Percentiles rank a stretch among this genome's conserved stretches.
phyloP scores from a whole-genome alignment of 306 rosid genomes.

The Clitoria ternatea region DNA sequence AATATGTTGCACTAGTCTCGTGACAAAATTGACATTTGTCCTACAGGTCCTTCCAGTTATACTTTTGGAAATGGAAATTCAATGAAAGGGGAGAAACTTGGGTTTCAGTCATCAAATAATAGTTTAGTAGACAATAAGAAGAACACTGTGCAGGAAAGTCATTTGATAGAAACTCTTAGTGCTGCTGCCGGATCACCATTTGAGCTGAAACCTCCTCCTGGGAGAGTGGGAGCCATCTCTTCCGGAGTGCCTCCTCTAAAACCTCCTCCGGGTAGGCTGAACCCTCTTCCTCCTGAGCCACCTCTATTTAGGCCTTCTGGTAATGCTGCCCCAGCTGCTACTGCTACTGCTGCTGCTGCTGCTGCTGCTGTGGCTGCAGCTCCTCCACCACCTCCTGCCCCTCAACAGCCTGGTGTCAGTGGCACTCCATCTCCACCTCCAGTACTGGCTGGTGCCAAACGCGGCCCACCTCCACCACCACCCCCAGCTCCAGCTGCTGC shows the following conservation, averaged over 20 bases:
- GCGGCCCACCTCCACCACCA: slow-evolving; percentile 30
- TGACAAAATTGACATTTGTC: slow-evolving; percentile 24
- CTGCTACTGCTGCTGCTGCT: slow-evolving; percentile 22
- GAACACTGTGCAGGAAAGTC: slow-evolving; percentile 31
- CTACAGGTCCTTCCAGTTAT: slow-evolving; percentile 54
- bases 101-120: slow-evolving; percentile 49
- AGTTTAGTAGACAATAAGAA: slow-evolving; percentile 34
- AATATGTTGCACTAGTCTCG: neutral
- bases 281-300: slow-evolving; percentile 70
- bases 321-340: neutral
- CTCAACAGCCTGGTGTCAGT: slow-evolving; percentile 27
- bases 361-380: slow-evolving; percentile 20
- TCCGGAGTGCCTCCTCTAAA: slow-evolving; percentile 53
- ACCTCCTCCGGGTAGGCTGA: slow-evolving; percentile 81
- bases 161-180: slow-evolving; percentile 37
- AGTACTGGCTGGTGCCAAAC: slow-evolving; percentile 18
- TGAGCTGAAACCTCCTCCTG: slow-evolving; percentile 50
- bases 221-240: slow-evolving; percentile 36
- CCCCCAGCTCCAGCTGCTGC: slow-evolving; percentile 34
- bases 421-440: slow-evolving; percentile 29
- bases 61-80: slow-evolving; percentile 54
- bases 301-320: slow-evolving; percentile 33
- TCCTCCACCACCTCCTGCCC: slow-evolving; percentile 39
- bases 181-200: slow-evolving; percentile 35
- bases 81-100: slow-evolving; percentile 48